Percentiles rank a stretch among this genome's conserved stretches.
Evolutionary conservation across 169 alveolate species (phyloP).

Genomic region (Eimeria falciformis): DNA sequence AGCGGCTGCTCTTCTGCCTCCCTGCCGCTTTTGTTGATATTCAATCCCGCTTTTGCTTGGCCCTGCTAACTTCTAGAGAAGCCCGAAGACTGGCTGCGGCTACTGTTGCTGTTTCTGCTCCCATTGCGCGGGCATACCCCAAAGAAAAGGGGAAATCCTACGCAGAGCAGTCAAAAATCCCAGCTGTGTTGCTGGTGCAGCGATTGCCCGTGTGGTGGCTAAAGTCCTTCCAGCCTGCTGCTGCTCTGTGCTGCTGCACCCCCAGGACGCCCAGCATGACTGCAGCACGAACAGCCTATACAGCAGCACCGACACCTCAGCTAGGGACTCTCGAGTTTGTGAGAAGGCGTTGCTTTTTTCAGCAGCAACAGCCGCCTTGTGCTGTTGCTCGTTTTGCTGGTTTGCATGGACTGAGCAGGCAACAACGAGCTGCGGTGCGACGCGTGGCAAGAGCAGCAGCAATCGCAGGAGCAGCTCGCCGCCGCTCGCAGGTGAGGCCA

Average conservation of each 20-base stretch:
- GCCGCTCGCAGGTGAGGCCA: background rate
- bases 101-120: constrained; percentile 26
- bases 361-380: background rate
- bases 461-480: background rate
- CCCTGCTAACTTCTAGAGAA: background rate
- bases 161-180: background rate
- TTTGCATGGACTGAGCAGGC: background rate
- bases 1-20: constrained; percentile 25
- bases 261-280: background rate
- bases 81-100: background rate
- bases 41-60: constrained; percentile 8
- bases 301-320: no score
- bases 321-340: background rate
- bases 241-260: background rate
- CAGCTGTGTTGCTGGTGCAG: constrained; percentile 10
- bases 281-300: no score
- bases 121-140: background rate
- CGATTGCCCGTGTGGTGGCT: constrained; percentile 37
- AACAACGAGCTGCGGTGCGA: background rate
- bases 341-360: background rate
- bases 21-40: constrained; percentile 26
- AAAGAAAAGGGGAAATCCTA: background rate
- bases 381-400: background rate
- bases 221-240: background rate
- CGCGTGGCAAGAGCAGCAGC: constrained; percentile 13